Conservation (phyloP, 345 rosid genomes). For the Firmiana major region DNA sequence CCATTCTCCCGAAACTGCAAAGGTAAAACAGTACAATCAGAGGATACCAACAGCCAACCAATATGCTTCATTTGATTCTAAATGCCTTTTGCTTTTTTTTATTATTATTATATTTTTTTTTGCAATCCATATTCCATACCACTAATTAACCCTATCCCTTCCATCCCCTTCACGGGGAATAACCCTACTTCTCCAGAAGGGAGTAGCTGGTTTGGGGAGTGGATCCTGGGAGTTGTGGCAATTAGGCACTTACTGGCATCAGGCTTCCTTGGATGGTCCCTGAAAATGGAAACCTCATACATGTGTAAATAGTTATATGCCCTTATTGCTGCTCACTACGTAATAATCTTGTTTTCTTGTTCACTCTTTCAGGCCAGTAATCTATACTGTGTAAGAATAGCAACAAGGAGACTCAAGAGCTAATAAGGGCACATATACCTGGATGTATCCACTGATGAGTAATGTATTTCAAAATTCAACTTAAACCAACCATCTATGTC, state of each 20-base stretch:
- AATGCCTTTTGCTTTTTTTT: background rate
- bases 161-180: background rate
- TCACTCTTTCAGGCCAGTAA: background rate
- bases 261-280: background rate
- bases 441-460: background rate
- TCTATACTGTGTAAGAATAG: background rate
- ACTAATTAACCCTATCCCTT: background rate
- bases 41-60: slow-evolving; percentile 9
- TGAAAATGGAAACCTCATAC: background rate
- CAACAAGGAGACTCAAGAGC: background rate
- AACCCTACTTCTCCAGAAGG: background rate
- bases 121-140: background rate
- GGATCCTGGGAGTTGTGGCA: background rate
- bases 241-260: background rate
- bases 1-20: slow-evolving; percentile 89
- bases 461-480: background rate
- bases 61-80: background rate
- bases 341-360: background rate
- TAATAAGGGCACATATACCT: too few relatives aligned
- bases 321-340: background rate
- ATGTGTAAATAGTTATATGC: background rate
- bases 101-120: too few relatives aligned
- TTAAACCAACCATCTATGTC: background rate
- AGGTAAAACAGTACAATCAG: slow-evolving; percentile 16
- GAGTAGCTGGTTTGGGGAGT: background rate